A percentile compares a stretch with the other conserved stretches of the same genome.
phyloP scores from a whole-genome alignment of 768 basidiomycete species.

The Boletus sp. region DNA sequence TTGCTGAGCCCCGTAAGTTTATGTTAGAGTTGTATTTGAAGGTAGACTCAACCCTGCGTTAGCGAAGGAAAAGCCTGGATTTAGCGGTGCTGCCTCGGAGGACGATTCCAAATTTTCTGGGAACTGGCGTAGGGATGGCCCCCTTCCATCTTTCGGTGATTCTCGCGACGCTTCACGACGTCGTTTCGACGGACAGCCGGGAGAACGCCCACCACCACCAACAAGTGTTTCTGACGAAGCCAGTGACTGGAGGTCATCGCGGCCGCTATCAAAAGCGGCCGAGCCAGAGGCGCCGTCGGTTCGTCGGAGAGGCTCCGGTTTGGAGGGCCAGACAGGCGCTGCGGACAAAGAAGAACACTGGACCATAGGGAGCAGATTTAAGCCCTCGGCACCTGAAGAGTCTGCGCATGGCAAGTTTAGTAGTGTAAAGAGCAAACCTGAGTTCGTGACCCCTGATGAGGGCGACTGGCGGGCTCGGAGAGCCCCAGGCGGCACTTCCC shows the following conservation, averaged over 20 bases:
- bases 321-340: slow-evolving; percentile 42
- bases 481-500: slow-evolving; percentile 55
- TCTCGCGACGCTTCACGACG: slow-evolving; percentile 65
- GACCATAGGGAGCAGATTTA: slow-evolving; percentile 74
- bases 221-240: slow-evolving; percentile 57
- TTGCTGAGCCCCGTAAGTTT: slow-evolving; percentile 91
- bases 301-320: slow-evolving; percentile 57
- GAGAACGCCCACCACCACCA: slow-evolving; percentile 42
- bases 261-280: slow-evolving; percentile 36
- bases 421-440: slow-evolving; percentile 48
- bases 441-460: slow-evolving; percentile 57
- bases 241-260: slow-evolving; percentile 71
- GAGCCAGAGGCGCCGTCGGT: slow-evolving; percentile 49
- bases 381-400: slow-evolving; percentile 45
- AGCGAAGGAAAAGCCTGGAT: slow-evolving; percentile 77
- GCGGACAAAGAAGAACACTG: slow-evolving; percentile 83
- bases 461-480: slow-evolving; percentile 67
- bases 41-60: slow-evolving; percentile 12
- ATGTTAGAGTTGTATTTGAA: background rate
- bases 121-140: slow-evolving; percentile 86
- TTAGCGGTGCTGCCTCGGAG: slow-evolving; percentile 48
- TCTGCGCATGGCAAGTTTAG: slow-evolving; percentile 44
- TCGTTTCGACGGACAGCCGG: slow-evolving; percentile 56
- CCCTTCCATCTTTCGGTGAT: slow-evolving; percentile 67
- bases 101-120: slow-evolving; percentile 82